Conservation (phyloP, 352 stramenopile species). For the Phytophthora hybrid region DNA sequence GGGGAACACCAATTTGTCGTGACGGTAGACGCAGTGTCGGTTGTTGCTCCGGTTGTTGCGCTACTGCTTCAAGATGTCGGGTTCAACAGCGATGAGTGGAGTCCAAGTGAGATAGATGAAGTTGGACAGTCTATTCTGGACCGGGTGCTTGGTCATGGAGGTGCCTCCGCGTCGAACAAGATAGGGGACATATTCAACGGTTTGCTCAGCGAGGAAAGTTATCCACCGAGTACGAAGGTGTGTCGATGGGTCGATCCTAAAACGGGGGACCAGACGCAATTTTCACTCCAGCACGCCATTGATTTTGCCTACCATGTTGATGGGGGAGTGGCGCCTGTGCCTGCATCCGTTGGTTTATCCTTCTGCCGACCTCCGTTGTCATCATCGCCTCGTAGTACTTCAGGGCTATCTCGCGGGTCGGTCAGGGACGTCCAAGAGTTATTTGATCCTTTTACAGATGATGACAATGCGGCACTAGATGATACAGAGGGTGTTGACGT, state of each 20-base stretch:
- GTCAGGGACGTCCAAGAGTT: conserved; percentile 1
- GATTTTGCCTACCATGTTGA: background rate
- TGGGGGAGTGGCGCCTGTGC: background rate
- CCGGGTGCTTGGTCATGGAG: background rate
- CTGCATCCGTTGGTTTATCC: background rate
- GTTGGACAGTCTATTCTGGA: background rate
- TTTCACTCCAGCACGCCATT: no score
- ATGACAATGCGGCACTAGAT: conserved; percentile 5
- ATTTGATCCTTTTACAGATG: conserved; percentile 9
- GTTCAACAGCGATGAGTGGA: conserved; percentile 4
- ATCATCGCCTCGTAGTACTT: background rate
- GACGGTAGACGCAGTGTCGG: no score
- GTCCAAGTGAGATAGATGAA: background rate
- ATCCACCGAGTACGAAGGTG: no score
- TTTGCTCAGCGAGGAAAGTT: no score
- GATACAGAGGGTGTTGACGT: background rate
- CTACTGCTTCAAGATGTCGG: no score
- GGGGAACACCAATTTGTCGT: no score
- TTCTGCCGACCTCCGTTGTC: background rate
- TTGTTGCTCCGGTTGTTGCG: no score
- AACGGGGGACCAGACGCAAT: no score
- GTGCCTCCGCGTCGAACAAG: background rate
- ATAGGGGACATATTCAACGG: no score
- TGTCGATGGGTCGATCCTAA: no score
- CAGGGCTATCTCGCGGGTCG: background rate